phyloP scores from a whole-genome alignment of 2,329 filamentous ascomycete species.

The Elsinoe batatas region DNA sequence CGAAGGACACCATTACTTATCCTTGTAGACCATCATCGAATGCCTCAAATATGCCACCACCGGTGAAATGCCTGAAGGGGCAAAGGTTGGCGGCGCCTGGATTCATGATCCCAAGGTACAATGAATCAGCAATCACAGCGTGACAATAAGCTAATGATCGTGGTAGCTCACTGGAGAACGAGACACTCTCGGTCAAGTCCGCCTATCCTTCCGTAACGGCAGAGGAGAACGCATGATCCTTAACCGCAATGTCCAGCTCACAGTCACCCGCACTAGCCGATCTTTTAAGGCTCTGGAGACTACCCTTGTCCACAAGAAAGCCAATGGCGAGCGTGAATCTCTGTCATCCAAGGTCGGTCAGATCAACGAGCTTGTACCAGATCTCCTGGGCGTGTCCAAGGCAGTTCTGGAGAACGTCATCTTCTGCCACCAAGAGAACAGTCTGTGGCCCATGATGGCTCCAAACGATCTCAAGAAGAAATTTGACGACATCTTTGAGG shows the following conservation, averaged over 20 bases:
- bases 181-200: constrained; percentile 83
- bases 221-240: constrained; percentile 71
- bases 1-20: constrained; percentile 21
- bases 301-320: constrained; percentile 59
- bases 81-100: constrained; percentile 76
- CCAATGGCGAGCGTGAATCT: constrained; percentile 66
- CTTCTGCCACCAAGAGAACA: constrained; percentile 98
- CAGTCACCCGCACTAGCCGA: constrained; percentile 68
- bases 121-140: not conserved
- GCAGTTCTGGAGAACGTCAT: constrained; percentile 91
- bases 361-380: constrained; percentile 72
- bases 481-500: constrained; percentile 97
- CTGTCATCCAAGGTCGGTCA: constrained; percentile 74
- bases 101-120: constrained; percentile 87
- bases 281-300: constrained; percentile 79
- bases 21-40: constrained; percentile 75
- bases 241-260: constrained; percentile 75
- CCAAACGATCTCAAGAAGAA: constrained; percentile 77
- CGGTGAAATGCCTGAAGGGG: constrained; percentile 85
- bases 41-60: constrained; percentile 97
- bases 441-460: constrained; percentile 91
- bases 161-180: constrained; percentile 63
- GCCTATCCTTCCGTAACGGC: constrained; percentile 73
- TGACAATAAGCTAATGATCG: constrained; percentile 14
- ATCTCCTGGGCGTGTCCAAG: constrained; percentile 77